These are phyloP conservation scores for Cercospora nicotianae DNA, from an alignment of 2,329 filamentous ascomycete genomes.

Conservation along the genomic window DNA sequence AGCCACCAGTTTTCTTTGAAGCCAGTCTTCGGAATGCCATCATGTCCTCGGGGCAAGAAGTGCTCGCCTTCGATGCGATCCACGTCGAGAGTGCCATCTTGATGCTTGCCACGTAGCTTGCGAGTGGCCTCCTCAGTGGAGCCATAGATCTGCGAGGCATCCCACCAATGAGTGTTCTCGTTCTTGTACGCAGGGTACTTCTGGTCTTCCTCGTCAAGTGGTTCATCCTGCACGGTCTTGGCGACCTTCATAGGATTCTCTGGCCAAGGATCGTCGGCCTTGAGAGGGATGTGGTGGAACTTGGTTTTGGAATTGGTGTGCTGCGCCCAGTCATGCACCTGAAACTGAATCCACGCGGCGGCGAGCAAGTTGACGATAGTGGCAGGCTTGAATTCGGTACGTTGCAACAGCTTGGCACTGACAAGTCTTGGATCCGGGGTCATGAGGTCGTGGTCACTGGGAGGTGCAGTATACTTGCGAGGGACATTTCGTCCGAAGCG, in stretches of 20 bases:
- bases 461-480: conserved; percentile 40
- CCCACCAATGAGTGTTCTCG: conserved; percentile 50
- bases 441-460: conserved; percentile 46
- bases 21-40: conserved; percentile 45
- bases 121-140: conserved; percentile 43
- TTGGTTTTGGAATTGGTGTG: conserved; percentile 18
- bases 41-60: conserved; percentile 44
- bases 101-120: conserved; percentile 38
- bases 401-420: conserved; percentile 46
- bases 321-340: conserved; percentile 47
- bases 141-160: conserved; percentile 51
- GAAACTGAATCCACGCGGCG: conserved; percentile 54
- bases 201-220: conserved; percentile 41
- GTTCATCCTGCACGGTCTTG: conserved; percentile 40
- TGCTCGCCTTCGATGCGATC: conserved; percentile 37
- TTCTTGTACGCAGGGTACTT: conserved; percentile 47
- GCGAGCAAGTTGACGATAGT: conserved; percentile 50
- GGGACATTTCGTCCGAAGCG: conserved; percentile 50
- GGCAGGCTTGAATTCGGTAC: conserved; percentile 49
- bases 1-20: conserved; percentile 52
- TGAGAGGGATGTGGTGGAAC: conserved; percentile 21
- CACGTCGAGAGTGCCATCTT: conserved; percentile 45
- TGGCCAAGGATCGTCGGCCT: conserved; percentile 24
- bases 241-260: conserved; percentile 42
- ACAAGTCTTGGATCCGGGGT: conserved; percentile 48